These are phyloP conservation scores for Diaporthe batatas DNA, from an alignment of 2,329 filamentous ascomycete genomes.

Conservation along the genomic window DNA sequence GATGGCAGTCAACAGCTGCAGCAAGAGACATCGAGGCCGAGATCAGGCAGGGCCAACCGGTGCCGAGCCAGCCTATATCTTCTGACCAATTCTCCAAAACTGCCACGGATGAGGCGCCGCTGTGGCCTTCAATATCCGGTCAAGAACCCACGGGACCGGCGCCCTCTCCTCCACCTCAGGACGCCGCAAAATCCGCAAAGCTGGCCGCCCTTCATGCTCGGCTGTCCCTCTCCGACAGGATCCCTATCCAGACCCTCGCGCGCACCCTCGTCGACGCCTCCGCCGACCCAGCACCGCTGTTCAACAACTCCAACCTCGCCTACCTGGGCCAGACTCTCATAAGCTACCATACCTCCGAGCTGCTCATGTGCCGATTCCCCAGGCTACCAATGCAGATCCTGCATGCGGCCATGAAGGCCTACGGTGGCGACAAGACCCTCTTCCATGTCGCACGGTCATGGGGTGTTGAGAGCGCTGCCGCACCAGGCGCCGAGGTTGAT, in stretches of 20 bases:
- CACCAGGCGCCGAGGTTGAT: constrained; percentile 91
- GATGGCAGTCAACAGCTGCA: constrained; percentile 51
- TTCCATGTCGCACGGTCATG: constrained; percentile 83
- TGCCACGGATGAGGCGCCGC: constrained; percentile 48
- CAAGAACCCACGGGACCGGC: constrained; percentile 25
- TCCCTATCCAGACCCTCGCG: constrained; percentile 88
- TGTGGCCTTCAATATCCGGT: constrained; percentile 53
- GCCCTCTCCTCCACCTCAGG: constrained; percentile 79
- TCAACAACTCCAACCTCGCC: constrained; percentile 90
- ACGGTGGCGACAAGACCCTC: constrained; percentile 81
- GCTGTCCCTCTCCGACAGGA: constrained; percentile 82
- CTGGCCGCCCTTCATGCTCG: constrained; percentile 93
- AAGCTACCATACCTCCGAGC: constrained; percentile 90
- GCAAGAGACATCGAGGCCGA: constrained; percentile 40
- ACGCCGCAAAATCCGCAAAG: constrained; percentile 82
- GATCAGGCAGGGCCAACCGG: constrained; percentile 33
- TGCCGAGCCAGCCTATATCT: constrained; percentile 31
- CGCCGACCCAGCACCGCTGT: constrained; percentile 81
- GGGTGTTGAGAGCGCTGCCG: constrained; percentile 91
- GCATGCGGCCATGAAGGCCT: constrained; percentile 88
- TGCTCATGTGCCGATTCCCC: constrained; percentile 88
- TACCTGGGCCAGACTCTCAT: constrained; percentile 86
- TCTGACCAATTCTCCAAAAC: constrained; percentile 46
- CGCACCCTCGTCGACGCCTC: constrained; percentile 87
- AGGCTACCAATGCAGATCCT: constrained; percentile 90